Conservation (phyloP, 805 yeast species). For the Suhomyces xylopsoci region DNA sequence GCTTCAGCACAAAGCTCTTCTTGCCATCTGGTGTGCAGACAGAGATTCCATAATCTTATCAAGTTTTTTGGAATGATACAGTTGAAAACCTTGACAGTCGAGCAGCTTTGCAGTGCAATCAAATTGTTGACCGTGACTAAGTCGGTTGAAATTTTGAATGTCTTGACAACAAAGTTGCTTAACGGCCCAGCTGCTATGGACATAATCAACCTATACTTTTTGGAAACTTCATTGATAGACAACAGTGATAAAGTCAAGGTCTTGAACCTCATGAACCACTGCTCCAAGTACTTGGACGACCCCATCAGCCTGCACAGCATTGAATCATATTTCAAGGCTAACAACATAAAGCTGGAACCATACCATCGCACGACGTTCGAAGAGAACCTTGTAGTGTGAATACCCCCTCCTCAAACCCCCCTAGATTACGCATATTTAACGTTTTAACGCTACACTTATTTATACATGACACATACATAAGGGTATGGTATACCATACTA, state of each 20-base stretch:
- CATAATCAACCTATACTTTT: constrained; percentile 29
- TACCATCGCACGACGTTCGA: background rate
- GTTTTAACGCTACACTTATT: background rate
- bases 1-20: background rate
- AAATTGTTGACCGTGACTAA: constrained; percentile 22
- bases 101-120: constrained; percentile 23
- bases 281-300: constrained; percentile 24
- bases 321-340: constrained; percentile 1
- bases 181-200: constrained; percentile 13
- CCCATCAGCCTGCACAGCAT: constrained; percentile 18
- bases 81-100: constrained; percentile 17
- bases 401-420: background rate
- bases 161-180: constrained; percentile 26
- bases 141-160: constrained; percentile 21
- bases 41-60: constrained; percentile 21
- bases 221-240: constrained; percentile 20
- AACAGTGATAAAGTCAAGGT: constrained; percentile 18
- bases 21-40: background rate
- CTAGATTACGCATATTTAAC: background rate
- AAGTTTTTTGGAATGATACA: constrained; percentile 22
- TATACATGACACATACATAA: background rate
- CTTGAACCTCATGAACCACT: constrained; percentile 20
- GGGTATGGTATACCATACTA: background rate
- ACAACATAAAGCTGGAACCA: background rate
- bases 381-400: background rate